phyloP scores from a whole-genome alignment of 2,329 filamentous ascomycete genomes.

The Coleophoma crateriformis region DNA sequence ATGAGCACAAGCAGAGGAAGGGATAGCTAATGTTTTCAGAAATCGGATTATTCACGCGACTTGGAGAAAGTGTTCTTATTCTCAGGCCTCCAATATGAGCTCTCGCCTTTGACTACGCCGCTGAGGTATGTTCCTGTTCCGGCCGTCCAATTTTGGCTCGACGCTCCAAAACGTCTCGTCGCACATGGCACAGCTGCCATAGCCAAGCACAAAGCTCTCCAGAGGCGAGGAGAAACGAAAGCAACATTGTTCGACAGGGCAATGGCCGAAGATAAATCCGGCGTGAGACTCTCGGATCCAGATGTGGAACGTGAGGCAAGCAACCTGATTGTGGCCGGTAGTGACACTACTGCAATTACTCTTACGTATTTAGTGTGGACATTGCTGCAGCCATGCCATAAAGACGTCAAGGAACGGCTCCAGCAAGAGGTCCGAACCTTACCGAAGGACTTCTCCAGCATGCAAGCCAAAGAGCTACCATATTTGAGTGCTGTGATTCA shows the following conservation, averaged over 20 bases:
- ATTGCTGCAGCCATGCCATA: conserved; percentile 1
- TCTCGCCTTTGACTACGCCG: conserved; percentile 21
- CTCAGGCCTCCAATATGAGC: conserved; percentile 18
- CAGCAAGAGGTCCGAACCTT: conserved; percentile 14
- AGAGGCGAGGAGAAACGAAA: not conserved
- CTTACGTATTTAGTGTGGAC: conserved; percentile 21
- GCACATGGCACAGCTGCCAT: conserved; percentile 1
- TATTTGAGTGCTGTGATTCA: conserved; percentile 27
- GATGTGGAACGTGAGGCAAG: conserved; percentile 8
- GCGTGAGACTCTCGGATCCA: not conserved
- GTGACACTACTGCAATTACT: conserved; percentile 34
- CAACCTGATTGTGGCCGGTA: conserved; percentile 28
- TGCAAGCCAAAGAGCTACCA: conserved; percentile 22
- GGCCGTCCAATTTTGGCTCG: not conserved
- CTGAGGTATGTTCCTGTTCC: conserved; percentile 19
- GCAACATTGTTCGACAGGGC: conserved; percentile 3
- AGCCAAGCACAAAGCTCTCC: not conserved
- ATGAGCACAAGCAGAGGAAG: not conserved
- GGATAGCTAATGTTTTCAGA: not conserved
- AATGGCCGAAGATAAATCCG: conserved; percentile 1
- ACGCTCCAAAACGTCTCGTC: not conserved
- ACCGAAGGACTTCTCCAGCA: conserved; percentile 13
- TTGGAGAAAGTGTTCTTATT: conserved; percentile 25
- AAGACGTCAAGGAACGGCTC: conserved; percentile 9
- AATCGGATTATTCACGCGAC: conserved; percentile 29